Evolutionary conservation across 2,329 filamentous ascomycete species (phyloP).

Genomic region (Parascedosporium putredinis): DNA sequence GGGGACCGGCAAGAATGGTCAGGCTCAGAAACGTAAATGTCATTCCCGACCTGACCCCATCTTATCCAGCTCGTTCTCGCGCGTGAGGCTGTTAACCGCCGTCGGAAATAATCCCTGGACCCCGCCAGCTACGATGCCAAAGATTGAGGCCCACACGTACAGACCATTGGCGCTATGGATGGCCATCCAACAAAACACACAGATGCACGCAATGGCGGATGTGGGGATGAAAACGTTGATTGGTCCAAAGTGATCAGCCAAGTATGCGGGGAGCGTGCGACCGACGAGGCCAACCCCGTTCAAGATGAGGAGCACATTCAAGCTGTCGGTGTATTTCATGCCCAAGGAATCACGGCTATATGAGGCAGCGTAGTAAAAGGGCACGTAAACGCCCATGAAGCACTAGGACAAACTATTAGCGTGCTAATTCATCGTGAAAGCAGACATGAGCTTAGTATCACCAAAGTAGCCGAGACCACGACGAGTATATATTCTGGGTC

Average conservation of each 20-base stretch:
- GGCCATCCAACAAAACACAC: slow-evolving; percentile 47
- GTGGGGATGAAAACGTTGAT: slow-evolving; percentile 50
- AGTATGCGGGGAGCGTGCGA: slow-evolving; percentile 44
- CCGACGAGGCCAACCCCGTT: slow-evolving; percentile 52
- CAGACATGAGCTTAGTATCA: slow-evolving; percentile 17
- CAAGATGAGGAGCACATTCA: slow-evolving; percentile 49
- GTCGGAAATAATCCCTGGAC: slow-evolving; percentile 57
- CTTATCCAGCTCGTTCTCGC: slow-evolving; percentile 33
- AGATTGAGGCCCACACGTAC: slow-evolving; percentile 52
- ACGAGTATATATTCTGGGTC: slow-evolving; percentile 34
- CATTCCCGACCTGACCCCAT: slow-evolving; percentile 47
- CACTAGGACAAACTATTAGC: background rate
- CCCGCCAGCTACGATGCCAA: slow-evolving; percentile 52
- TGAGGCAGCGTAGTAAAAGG: slow-evolving; percentile 47
- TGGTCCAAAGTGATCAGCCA: slow-evolving; percentile 49
- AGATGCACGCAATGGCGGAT: slow-evolving; percentile 27
- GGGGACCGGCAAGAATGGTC: slow-evolving; percentile 42
- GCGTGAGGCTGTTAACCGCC: slow-evolving; percentile 30
- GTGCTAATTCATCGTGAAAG: background rate
- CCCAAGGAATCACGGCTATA: background rate
- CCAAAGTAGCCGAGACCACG: slow-evolving; percentile 22
- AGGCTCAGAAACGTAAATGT: slow-evolving; percentile 44
- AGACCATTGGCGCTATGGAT: slow-evolving; percentile 38
- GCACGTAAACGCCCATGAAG: slow-evolving; percentile 44
- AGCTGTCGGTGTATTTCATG: slow-evolving; percentile 30